Conservation (phyloP, 2,329 filamentous ascomycete genomes). For the Sporothrix pallida region DNA sequence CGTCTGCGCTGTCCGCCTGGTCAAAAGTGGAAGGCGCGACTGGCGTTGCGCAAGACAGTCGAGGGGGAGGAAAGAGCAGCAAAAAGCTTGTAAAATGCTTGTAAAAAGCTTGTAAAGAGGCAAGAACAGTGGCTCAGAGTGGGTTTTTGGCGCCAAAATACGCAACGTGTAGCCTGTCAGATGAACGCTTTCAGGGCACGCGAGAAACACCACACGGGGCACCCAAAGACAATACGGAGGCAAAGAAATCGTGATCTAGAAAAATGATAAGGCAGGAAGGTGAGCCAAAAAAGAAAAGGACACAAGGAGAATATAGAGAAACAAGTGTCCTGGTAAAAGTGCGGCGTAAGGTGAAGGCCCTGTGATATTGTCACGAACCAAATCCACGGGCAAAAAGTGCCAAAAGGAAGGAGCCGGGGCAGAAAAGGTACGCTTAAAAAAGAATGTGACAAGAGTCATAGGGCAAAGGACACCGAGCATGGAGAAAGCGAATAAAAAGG, state of each 20-base stretch:
- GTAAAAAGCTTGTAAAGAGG: too few species aligned
- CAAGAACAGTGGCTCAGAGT: background rate
- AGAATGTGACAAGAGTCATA: constrained; percentile 27
- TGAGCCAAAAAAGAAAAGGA: background rate
- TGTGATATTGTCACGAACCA: constrained; percentile 31
- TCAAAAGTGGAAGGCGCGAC: constrained; percentile 25
- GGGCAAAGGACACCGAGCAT: background rate
- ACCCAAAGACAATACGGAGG: constrained; percentile 1
- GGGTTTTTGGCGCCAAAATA: background rate
- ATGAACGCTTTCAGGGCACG: constrained; percentile 11
- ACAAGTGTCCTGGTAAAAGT: background rate
- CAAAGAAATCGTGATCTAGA: background rate
- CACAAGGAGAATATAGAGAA: background rate
- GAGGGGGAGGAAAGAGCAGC: too few species aligned
- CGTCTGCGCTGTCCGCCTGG: constrained; percentile 32
- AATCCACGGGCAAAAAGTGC: background rate
- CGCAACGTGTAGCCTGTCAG: background rate
- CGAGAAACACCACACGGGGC: constrained; percentile 13
- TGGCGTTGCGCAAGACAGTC: background rate
- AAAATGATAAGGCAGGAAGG: background rate
- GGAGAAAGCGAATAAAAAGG: background rate
- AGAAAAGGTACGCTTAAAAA: background rate
- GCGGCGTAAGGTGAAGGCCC: constrained; percentile 15
- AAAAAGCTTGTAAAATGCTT: too few species aligned
- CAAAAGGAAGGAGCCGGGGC: background rate